phyloP scores from a whole-genome alignment of 345 rosid species.

The Pseudoturritis turrita region DNA sequence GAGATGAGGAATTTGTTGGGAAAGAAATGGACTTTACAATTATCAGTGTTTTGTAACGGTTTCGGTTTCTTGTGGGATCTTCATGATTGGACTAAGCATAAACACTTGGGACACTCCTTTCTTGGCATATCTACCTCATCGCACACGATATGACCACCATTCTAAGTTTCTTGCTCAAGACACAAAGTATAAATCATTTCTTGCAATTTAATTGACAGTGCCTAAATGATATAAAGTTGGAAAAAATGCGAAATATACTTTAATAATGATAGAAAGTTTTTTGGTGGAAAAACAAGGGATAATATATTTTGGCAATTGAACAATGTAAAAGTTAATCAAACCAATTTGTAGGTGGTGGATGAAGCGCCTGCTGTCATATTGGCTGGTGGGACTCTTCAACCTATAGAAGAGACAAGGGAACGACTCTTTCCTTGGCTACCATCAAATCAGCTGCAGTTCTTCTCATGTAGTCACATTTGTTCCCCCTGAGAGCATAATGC shows the following conservation, averaged over 20 bases:
- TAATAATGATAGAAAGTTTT: too few species aligned
- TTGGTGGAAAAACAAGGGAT: too few species aligned
- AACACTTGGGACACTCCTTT: slow-evolving; percentile 63
- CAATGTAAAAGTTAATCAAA: slow-evolving; percentile 13
- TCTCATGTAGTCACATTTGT: slow-evolving; percentile 88
- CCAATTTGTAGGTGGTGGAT: slow-evolving; percentile 55
- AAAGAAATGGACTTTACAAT: background rate
- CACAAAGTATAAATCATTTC: background rate
- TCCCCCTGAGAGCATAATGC: slow-evolving; percentile 77
- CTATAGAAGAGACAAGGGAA: slow-evolving; percentile 90
- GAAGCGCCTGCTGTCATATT: slow-evolving; percentile 79
- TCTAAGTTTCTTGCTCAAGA: background rate
- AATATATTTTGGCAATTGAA: too few species aligned
- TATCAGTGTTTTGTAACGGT: background rate
- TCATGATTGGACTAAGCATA: slow-evolving; percentile 41
- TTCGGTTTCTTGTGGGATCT: slow-evolving; percentile 47
- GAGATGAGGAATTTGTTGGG: background rate
- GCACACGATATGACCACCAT: slow-evolving; percentile 73
- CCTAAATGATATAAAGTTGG: too few species aligned
- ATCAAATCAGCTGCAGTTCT: slow-evolving; percentile 59
- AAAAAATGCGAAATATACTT: too few species aligned
- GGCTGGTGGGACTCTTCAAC: slow-evolving; percentile 97
- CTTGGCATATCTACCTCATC: slow-evolving; percentile 77
- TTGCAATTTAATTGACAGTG: background rate
- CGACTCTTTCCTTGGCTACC: slow-evolving; percentile 87